Evolutionary conservation across 2,329 filamentous ascomycete species (phyloP).

Genomic region (Venturia pyrina): DNA sequence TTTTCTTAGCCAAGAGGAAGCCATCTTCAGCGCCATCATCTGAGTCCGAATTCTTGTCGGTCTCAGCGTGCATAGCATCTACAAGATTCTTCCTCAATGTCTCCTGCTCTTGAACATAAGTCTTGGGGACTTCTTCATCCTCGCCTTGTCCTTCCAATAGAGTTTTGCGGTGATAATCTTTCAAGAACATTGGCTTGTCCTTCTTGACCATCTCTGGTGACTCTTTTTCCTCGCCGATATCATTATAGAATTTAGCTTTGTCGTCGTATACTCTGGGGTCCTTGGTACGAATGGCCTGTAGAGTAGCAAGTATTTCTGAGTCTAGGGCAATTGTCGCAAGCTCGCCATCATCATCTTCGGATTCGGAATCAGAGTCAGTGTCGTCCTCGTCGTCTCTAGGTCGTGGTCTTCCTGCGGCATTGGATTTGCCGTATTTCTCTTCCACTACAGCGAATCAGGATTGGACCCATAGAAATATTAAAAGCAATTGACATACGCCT

Average conservation of each 20-base stretch:
- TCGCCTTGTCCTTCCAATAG: conserved; percentile 61
- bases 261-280: conserved; percentile 87
- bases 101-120: conserved; percentile 80
- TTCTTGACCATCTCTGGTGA: conserved; percentile 39
- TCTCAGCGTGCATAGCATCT: conserved; percentile 65
- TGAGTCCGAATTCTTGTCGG: conserved; percentile 33
- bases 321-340: conserved; percentile 79
- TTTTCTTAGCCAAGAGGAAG: conserved; percentile 65
- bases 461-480: neutral
- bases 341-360: conserved; percentile 84
- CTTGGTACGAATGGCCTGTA: conserved; percentile 79
- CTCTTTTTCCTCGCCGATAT: conserved; percentile 42
- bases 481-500: conserved; percentile 39
- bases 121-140: conserved; percentile 45
- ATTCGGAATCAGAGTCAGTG: conserved; percentile 52
- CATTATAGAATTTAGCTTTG: conserved; percentile 65
- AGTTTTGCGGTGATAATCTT: conserved; percentile 87
- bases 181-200: conserved; percentile 75
- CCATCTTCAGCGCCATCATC: conserved; percentile 54
- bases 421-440: conserved; percentile 62
- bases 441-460: conserved; percentile 52
- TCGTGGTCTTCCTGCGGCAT: conserved; percentile 16
- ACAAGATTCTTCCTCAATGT: conserved; percentile 69
- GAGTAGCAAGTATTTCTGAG: conserved; percentile 73
- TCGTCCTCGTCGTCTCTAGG: conserved; percentile 26